Base-by-base conservation (phyloP, 805 yeast genomes). In the Candida cerambycidarum region DNA sequence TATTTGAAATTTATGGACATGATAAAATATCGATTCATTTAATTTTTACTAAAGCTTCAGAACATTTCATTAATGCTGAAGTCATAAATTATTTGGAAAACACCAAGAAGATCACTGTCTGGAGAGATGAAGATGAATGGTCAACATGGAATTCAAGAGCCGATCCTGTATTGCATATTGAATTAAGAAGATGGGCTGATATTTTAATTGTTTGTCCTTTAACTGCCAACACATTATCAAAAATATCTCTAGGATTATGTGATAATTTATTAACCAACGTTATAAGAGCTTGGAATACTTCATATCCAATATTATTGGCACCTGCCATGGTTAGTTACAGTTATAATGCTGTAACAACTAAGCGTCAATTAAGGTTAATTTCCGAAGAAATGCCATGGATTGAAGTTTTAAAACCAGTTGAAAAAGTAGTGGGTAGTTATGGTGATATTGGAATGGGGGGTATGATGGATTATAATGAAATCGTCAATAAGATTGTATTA, bases 361-460 rank as follows among this genome's bases (percentile, higher is more conserved):
- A 84, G 59, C 79, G 86, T 51, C 97, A 92, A 50, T 69, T 92
- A 47, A 74, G 79, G 46, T 69, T 84, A 27, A 79, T 92, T 43
- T 76, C 79, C 36, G 96, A 89, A 50, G 96, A 89, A 51, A 90
- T 93, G 93, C 88, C 92, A 27, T 92, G 95, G 92, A 83, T 92
- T 48, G 95, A 89, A 51, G 80, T 92, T n/a, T 74, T 93, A 58
- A 85, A 83, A 60, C 99, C 99, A 0, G 89, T 89, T 17, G 99
- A 92, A 62, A 92, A 92, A 63, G 96, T 92, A 5, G 81, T 85
- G 57, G 89, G 95, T 43, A 78, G 88, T 32, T 89, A 90, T 67
- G 98, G 99, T 47, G 98, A 92, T 55, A 89, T 93, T 43, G 98
- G 98, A n/a, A 85, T 93, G 89, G 98, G 99, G 38, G 98, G 99